Evolutionary conservation across 352 stramenopile genomes (phyloP), one percentile per base, ranked within the genome.

Genomic region (Aphanomyces invadans): DNA sequence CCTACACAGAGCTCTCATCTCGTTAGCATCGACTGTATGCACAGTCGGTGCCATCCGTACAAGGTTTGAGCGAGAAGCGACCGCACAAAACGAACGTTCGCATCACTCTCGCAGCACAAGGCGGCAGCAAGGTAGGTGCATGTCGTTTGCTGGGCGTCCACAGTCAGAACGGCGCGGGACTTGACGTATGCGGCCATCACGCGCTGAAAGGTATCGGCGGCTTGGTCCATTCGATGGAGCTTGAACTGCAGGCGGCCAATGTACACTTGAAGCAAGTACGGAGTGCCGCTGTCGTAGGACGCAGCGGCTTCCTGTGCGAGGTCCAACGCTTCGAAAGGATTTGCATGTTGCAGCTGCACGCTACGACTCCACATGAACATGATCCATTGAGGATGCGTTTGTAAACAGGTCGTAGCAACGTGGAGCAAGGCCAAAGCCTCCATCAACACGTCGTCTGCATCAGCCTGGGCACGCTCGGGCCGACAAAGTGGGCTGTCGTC

Each of bases 41-140:
- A 45, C 38, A 45, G 9, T 9, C 17, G 4, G 44, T 52, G 7
- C 7, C 36, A 42, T 42, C 15, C 36, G 21, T 57, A 64, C 32
- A 29, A 26, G 5, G 55, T 38, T 15, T 51, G 55, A 21, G 19
- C 21, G 21, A 64, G 36, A 32, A 64, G 55, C 21, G 55, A 48
- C 10, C 55, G 55, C 32, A 64, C 36, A 32, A 46, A 51, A 10
- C 36, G 32, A 11, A 38, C 3, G 4, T 45, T 49, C 28, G 3
- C 5, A 1, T 21, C n/a, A 0, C 7, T 12, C 17, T 64, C 55
- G 11, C 28, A 26, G 17, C 36, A 45, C 9, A 64, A n/a, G n/a
- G 31, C 45, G 9, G 33, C 55, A 7, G 55, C 55, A 3, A 64
- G n/a, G 38, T 64, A 31, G 15, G 46, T 23, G 21, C 55, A 64